Evolutionary conservation across 2,329 filamentous ascomycete genomes (phyloP).

Genomic region (Sporothrix protearum): DNA sequence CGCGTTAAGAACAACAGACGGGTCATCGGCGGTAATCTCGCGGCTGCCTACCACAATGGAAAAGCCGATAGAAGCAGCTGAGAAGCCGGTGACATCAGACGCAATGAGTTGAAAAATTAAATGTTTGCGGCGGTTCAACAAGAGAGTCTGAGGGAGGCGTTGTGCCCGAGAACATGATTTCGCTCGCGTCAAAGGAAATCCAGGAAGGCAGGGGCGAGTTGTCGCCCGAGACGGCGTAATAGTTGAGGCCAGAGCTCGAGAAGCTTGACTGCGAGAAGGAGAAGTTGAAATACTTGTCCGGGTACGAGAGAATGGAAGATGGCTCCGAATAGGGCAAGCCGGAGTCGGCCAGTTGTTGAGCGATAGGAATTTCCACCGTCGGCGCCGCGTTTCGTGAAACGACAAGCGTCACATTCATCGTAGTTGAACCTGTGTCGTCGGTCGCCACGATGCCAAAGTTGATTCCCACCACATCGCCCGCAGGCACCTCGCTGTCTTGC

Average conservation of each 20-base stretch:
- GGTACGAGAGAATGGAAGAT: conserved; percentile 54
- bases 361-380: conserved; percentile 52
- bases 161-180: conserved; percentile 65
- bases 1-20: conserved; percentile 55
- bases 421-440: conserved; percentile 60
- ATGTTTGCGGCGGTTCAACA: conserved; percentile 65
- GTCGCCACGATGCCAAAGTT: conserved; percentile 66
- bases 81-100: conserved; percentile 75
- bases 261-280: conserved; percentile 61
- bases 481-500: conserved; percentile 45
- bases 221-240: conserved; percentile 72
- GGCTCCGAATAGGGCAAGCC: conserved; percentile 57
- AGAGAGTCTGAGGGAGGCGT: conserved; percentile 64
- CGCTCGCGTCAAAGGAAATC: conserved; percentile 66
- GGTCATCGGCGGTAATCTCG: conserved; percentile 61
- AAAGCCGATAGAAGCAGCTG: conserved; percentile 62
- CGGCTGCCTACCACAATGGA: conserved; percentile 69
- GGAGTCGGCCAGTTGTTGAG: conserved; percentile 54
- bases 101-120: conserved; percentile 73
- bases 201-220: conserved; percentile 83
- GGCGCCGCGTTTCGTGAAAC: conserved; percentile 59
- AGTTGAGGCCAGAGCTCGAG: conserved; percentile 56
- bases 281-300: conserved; percentile 52
- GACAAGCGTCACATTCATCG: conserved; percentile 66
- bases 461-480: conserved; percentile 51